Evolutionary conservation across 2,329 filamentous ascomycete genomes (phyloP).

Genomic region (Ophiostoma piceae): DNA sequence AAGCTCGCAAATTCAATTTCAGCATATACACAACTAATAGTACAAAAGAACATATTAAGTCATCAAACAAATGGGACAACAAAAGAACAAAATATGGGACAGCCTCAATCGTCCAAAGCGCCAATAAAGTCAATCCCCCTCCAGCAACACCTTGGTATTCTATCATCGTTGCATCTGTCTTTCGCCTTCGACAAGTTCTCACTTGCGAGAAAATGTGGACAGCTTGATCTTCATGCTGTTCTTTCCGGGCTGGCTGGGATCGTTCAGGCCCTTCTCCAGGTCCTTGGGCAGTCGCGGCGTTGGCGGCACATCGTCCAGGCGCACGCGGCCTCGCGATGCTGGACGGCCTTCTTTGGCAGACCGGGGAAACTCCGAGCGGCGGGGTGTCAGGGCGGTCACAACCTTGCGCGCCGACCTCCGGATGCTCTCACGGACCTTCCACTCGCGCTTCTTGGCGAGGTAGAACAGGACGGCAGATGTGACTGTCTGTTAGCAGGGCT

Average conservation of each 20-base stretch:
- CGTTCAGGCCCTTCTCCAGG: conserved; percentile 52
- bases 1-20: conserved; percentile 3
- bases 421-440: conserved; percentile 69
- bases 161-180: not conserved
- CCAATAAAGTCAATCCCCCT: not conserved
- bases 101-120: not conserved
- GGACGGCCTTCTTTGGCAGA: conserved; percentile 46
- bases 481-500: conserved; percentile 40
- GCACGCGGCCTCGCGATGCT: conserved; percentile 39
- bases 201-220: conserved; percentile 34
- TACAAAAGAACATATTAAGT: not conserved
- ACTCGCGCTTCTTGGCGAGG: conserved; percentile 77
- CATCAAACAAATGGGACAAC: not conserved
- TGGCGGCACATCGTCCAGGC: conserved; percentile 54
- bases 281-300: conserved; percentile 54
- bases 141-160: not conserved
- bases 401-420: conserved; percentile 62
- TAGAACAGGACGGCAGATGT: conserved; percentile 65
- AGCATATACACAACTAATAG: not conserved
- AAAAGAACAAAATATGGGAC: not conserved
- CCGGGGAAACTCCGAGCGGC: conserved; percentile 55
- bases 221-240: conserved; percentile 22
- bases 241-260: conserved; percentile 31
- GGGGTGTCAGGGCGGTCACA: conserved; percentile 57
- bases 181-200: not conserved